Evolutionary conservation across 768 basidiomycete genomes (phyloP), one percentile per base, ranked within the genome.

Genomic region (Sporobolomyces roseus): DNA sequence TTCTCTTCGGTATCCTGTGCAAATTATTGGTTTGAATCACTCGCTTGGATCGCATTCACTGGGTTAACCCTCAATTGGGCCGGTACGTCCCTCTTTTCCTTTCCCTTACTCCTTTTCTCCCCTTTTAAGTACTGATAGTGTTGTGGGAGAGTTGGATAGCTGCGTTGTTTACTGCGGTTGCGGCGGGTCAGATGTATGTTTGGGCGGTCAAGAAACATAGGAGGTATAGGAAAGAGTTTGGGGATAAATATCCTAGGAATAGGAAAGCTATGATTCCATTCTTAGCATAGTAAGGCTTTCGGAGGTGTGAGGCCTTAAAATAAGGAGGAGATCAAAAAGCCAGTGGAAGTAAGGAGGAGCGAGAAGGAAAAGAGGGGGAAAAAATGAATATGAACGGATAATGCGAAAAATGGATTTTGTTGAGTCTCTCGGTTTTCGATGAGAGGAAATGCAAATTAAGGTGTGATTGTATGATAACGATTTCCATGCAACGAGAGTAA

Each of bases 171-270:
- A 78, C 85, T 51, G 81, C 80, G 14, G 83, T 90, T 48, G 82
- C 84, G 2, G 80, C 81, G 0, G 83, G 70, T 38, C 86, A 86
- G 74, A 97, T 97, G 92, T 80, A 82, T 17, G 72, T 83, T 10
- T 99, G 96, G 96, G 93, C 93, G 19, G 75, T 84, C 46, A 91
- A 93, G 82, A 98, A 96, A 81, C 93, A 97, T 75, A 81, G 79
- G 61, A 83, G 83, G 60, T 98, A 98, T 81, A 90, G 86, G 83
- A 92, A 88, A 77, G 94, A 99, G 78, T 96, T 97, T 74, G 92
- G 92, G 38, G 87, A 85, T 73, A 85, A 87, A 65, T 94, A 91
- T 76, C 93, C 79, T 85, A 50, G 83, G 80, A 73, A 79, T 27
- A 82, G 92, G 78, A 91, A 87, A 78, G 71, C 63, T 27, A 72